Evolutionary conservation across 768 basidiomycete genomes (phyloP), one percentile per base, ranked within the genome.

Genomic region (Lactarius hengduanensis): DNA sequence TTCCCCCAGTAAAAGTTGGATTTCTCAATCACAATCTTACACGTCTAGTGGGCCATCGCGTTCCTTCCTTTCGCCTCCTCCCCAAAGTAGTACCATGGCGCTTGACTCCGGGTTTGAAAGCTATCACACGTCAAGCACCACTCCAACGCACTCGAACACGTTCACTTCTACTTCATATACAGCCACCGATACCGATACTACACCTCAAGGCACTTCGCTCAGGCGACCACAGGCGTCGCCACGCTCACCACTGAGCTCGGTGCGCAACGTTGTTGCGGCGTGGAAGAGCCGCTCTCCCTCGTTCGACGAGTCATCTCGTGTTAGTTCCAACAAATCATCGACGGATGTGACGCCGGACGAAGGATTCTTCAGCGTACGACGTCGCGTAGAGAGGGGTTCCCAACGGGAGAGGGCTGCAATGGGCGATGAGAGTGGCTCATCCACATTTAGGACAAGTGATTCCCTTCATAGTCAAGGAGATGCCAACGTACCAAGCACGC

Each of bases 201-300:
- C 73, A 18, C 74, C 77, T 0, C 83, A 86, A 2, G 82, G 81
- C 0, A 80, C 77, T 28, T 77, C 87, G 0, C 76, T 90, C 20
- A 86, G 86, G 45, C 82, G 87, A 50, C 86, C 87, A 3, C 84
- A 88, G 22, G 72, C 73, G 0, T 86, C 87, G 4, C 88, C 90
- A 4, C 83, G 88, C 10, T 89, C 88, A 4, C 89, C 91, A 1
- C 78, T 91, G 32, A 81, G 86, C 0, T 90, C 87, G 4, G 88
- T 94, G 28, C 83, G 89, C 38, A 92, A 92, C 69, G 85, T 92
- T 45, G 88, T 94, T 8, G 84, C 86, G 0, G 80, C 88, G 9
- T 94, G 91, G 90, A 92, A 91, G 73, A 89, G 91, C 67, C 83
- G 88, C 22, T 88, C 88, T 0, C 88, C 81, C 0, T 78, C 76